phyloP scores from a whole-genome alignment of 148 eudicot genomes.

The Arctostaphylos glauca region DNA sequence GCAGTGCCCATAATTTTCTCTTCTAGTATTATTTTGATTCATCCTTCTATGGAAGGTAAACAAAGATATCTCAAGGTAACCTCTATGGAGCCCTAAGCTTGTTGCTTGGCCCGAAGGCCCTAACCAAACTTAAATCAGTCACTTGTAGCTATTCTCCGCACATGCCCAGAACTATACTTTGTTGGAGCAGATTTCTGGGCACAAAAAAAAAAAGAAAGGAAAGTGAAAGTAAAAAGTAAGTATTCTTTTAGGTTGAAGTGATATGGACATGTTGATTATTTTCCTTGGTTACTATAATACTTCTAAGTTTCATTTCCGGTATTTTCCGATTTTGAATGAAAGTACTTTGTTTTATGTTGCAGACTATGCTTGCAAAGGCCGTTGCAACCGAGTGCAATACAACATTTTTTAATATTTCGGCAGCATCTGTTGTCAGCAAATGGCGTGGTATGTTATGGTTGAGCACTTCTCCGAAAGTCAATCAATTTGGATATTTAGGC shows the following conservation, averaged over 20 bases:
- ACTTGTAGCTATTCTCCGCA: not conserved
- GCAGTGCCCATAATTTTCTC: not conserved
- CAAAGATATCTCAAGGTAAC: not conserved
- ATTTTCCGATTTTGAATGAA: not conserved
- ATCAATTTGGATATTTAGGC: not conserved
- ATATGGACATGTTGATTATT: not conserved
- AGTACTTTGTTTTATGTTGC: constrained; percentile 23
- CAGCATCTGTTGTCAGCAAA: constrained; percentile 98
- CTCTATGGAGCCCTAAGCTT: not conserved
- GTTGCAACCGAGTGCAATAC: constrained; percentile 99
- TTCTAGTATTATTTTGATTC: not conserved
- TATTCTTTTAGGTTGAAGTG: not conserved
- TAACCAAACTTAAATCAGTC: not conserved
- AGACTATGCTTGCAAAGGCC: constrained; percentile 99
- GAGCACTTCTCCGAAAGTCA: not conserved
- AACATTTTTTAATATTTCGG: constrained; percentile 96
- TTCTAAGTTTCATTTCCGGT: not conserved
- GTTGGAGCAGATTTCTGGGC: not conserved
- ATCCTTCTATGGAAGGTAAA: not conserved
- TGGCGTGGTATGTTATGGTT: constrained; percentile 79
- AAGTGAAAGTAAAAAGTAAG: not conserved
- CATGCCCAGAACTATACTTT: not conserved
- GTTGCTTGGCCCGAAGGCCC: not conserved
- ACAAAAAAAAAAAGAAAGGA: not conserved
- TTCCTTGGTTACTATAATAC: not conserved